Evolutionary conservation across 139 green algal species (phyloP).

Genomic region (Chlorella sp.): DNA sequence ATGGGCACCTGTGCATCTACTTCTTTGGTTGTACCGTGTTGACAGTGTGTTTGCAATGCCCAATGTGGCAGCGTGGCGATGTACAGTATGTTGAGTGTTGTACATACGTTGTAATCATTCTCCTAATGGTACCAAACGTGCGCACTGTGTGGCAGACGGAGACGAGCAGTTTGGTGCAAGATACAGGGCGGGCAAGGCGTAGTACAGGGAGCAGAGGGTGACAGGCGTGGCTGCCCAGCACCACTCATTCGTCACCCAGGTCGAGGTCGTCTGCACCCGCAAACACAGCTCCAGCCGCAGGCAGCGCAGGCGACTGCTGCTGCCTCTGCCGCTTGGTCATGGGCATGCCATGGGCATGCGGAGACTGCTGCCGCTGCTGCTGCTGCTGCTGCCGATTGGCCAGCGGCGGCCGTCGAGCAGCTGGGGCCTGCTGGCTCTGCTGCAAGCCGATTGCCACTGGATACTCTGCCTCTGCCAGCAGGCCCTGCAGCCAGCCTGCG

Average conservation of each 20-base stretch:
- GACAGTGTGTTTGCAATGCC: too few relatives aligned
- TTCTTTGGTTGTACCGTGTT: too few relatives aligned
- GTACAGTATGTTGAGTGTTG: not conserved
- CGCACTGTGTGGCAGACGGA: too few relatives aligned
- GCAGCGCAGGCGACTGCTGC: not conserved
- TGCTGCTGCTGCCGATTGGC: not conserved
- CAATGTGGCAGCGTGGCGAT: not conserved
- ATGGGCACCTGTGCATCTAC: too few relatives aligned
- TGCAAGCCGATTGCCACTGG: not conserved
- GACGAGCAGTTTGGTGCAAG: too few relatives aligned
- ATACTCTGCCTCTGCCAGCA: constrained; percentile 20
- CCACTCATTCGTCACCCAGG: not conserved
- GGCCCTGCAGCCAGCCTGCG: constrained; percentile 7
- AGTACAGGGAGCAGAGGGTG: too few relatives aligned
- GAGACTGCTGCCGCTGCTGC: not conserved
- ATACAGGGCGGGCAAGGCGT: too few relatives aligned
- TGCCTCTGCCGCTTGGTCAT: constrained; percentile 5
- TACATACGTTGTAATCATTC: not conserved
- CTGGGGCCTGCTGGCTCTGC: not conserved
- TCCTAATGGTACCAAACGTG: not conserved
- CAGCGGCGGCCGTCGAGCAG: not conserved
- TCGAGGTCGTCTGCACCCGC: constrained; percentile 16
- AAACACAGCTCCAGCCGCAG: constrained; percentile 1
- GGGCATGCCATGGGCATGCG: not conserved
- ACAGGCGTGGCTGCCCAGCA: not conserved